A percentile compares a stretch with the other conserved stretches of the same genome.
phyloP scores from a whole-genome alignment of 78 protist species.

The Isochrysis galbana region DNA sequence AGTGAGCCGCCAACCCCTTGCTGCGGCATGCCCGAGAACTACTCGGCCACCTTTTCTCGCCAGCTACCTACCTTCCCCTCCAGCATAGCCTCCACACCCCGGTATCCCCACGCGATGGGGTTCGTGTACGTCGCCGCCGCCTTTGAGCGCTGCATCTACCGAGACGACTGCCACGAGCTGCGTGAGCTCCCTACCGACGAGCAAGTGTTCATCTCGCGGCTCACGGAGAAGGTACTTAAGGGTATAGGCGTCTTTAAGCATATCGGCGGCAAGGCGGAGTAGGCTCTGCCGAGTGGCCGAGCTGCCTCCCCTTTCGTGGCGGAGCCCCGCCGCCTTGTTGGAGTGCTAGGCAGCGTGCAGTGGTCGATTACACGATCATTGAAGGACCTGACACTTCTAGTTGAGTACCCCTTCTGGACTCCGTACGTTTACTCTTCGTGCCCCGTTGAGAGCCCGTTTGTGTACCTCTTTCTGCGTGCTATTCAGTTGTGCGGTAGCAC shows the following conservation, averaged over 20 bases:
- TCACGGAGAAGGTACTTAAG: neutral
- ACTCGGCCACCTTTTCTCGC: neutral
- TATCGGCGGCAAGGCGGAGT: neutral
- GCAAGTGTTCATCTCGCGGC: neutral
- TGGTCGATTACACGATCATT: too few relatives aligned
- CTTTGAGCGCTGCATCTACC: neutral
- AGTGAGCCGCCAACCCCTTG: neutral
- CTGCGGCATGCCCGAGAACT: neutral
- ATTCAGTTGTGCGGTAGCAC: too few relatives aligned
- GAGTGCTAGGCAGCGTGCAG: too few relatives aligned
- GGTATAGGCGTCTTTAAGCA: neutral
- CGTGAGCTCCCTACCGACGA: neutral
- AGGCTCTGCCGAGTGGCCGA: neutral
- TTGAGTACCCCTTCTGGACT: too few relatives aligned
- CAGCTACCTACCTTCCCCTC: neutral
- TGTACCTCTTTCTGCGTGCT: too few relatives aligned
- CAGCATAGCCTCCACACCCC: too few relatives aligned
- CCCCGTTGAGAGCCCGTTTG: too few relatives aligned
- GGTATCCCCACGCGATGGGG: neutral
- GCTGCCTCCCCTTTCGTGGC: neutral
- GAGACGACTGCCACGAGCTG: neutral
- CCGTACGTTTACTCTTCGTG: too few relatives aligned
- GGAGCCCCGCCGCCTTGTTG: neutral
- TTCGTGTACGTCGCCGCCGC: neutral
- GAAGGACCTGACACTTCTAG: too few relatives aligned